Conservation (phyloP, 495 filamentous ascomycete species). For the Neurospora sp. region DNA sequence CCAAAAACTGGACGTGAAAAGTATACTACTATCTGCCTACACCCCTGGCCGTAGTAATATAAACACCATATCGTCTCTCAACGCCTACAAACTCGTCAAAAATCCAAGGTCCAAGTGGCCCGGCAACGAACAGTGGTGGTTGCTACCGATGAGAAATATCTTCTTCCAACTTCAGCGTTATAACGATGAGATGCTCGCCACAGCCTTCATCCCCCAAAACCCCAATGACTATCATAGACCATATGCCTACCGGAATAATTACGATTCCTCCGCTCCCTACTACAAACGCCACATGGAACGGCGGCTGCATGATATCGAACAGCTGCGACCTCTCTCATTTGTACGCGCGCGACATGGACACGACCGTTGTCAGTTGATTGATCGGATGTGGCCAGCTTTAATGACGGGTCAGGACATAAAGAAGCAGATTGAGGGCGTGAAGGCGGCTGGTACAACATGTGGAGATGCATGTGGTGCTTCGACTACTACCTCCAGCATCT, state of each 20-base stretch:
- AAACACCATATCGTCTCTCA: neutral
- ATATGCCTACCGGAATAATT: neutral
- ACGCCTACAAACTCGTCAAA: neutral
- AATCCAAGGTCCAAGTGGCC: neutral
- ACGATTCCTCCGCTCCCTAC: neutral
- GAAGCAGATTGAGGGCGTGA: no score
- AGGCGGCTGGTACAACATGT: no score
- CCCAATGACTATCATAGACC: neutral
- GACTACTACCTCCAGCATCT: neutral
- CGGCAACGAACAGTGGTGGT: neutral
- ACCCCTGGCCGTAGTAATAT: neutral
- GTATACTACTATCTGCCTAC: neutral
- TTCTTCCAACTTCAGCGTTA: neutral
- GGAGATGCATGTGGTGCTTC: neutral
- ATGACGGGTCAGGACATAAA: neutral
- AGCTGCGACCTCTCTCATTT: neutral
- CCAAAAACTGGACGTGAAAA: neutral
- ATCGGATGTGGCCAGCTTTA: neutral
- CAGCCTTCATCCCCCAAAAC: neutral
- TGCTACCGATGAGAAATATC: neutral
- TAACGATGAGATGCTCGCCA: neutral
- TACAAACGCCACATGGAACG: neutral
- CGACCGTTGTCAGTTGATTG: no score
- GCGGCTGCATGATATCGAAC: neutral
- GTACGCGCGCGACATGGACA: neutral